These are phyloP conservation scores for Backusella tarrabulga DNA, from an alignment of 192 early-diverging fungal genomes.

Conservation along the genomic window DNA sequence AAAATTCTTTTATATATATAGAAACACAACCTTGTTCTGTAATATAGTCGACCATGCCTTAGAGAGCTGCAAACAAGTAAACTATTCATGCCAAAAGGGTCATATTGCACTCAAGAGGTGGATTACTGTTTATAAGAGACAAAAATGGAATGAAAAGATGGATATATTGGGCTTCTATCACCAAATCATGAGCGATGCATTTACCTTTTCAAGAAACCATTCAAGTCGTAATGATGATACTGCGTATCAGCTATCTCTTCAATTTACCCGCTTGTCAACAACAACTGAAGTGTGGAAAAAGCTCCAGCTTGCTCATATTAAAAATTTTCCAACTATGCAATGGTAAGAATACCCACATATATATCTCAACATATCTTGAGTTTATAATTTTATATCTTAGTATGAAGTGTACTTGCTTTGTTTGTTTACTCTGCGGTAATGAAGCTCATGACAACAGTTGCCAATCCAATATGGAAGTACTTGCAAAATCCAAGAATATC, in stretches of 20 bases:
- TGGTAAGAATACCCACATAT: constrained; percentile 35
- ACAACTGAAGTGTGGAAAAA: constrained; percentile 50
- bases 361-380: neutral
- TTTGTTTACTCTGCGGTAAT: constrained; percentile 5
- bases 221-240: neutral
- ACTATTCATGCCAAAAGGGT: neutral
- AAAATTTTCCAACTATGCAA: constrained; percentile 42
- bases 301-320: constrained; percentile 55
- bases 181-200: neutral
- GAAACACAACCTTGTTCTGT: neutral
- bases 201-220: neutral
- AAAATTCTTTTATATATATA: neutral
- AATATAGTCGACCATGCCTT: neutral
- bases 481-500: neutral
- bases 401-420: neutral
- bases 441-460: neutral
- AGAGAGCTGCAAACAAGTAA: neutral
- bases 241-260: neutral
- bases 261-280: constrained; percentile 2
- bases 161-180: neutral
- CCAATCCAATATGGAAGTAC: neutral
- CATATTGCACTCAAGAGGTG: neutral
- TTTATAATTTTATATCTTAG: neutral
- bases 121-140: neutral
- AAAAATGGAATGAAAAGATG: constrained; percentile 1